Evolutionary conservation across 2,329 filamentous ascomycete genomes (phyloP).

Genomic region (Coniochaeta sp.): DNA sequence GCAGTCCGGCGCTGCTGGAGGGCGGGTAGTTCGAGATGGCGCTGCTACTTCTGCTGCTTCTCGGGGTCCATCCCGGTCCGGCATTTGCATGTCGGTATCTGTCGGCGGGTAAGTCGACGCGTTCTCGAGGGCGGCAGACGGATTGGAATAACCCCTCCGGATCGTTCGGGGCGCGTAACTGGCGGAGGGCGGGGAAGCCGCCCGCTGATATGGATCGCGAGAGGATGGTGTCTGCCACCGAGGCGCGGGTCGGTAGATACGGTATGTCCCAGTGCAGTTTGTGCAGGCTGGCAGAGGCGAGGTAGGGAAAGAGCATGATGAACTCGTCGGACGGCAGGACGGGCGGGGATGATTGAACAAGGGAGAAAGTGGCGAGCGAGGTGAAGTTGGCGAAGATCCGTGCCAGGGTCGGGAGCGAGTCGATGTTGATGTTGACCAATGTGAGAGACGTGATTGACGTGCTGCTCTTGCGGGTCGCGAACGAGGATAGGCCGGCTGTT

Average conservation of each 20-base stretch:
- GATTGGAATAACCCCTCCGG: conserved; percentile 61
- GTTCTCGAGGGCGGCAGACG: conserved; percentile 56
- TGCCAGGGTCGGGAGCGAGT: conserved; percentile 47
- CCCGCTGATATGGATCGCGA: conserved; percentile 52
- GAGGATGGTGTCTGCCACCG: conserved; percentile 52
- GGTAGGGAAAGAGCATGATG: conserved; percentile 57
- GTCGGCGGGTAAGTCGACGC: conserved; percentile 43
- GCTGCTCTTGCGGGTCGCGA: conserved; percentile 42
- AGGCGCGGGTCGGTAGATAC: conserved; percentile 34
- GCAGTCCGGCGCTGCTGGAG: neutral
- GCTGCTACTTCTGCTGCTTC: neutral
- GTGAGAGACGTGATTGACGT: conserved; percentile 39
- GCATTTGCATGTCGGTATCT: conserved; percentile 28
- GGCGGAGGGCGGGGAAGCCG: conserved; percentile 55
- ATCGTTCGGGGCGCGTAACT: conserved; percentile 59
- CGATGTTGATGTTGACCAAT: conserved; percentile 48
- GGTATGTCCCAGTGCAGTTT: conserved; percentile 57
- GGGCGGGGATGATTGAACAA: conserved; percentile 48
- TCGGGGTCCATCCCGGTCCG: neutral
- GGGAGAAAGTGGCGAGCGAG: conserved; percentile 38
- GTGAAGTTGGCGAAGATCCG: conserved; percentile 51
- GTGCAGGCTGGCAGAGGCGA: conserved; percentile 45
- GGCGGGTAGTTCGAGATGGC: too few relatives aligned
- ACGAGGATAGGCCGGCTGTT: conserved; percentile 46
- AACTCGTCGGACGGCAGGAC: conserved; percentile 46